phyloP scores from a whole-genome alignment of 2,329 filamentous ascomycete genomes.

The Lachnellula willkommii region DNA sequence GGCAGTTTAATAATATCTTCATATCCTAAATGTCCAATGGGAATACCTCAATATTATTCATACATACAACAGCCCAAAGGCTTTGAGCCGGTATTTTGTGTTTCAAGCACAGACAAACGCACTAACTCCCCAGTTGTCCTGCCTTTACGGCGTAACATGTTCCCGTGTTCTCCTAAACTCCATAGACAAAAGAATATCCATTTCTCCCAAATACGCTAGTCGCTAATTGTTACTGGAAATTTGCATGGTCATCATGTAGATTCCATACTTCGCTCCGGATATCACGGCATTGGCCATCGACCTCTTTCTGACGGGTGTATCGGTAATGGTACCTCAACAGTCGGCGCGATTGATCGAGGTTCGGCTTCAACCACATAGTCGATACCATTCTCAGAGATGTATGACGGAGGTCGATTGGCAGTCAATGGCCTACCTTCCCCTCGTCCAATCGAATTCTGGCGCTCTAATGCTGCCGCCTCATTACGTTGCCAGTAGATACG shows the following conservation, averaged over 20 bases:
- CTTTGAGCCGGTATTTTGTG: not conserved
- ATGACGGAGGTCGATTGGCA: conserved; percentile 64
- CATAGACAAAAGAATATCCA: conserved; percentile 4
- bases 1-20: not conserved
- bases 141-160: not conserved
- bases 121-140: not conserved
- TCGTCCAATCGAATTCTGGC: conserved; percentile 9
- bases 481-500: conserved; percentile 76
- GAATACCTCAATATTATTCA: not conserved
- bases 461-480: conserved; percentile 30
- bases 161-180: conserved; percentile 4
- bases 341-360: conserved; percentile 51
- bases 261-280: not conserved
- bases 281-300: conserved; percentile 3
- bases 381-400: conserved; percentile 69
- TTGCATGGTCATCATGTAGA: not conserved
- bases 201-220: not conserved
- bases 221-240: conserved; percentile 2
- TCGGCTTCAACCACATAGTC: conserved; percentile 65
- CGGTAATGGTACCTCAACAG: conserved; percentile 40
- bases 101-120: not conserved
- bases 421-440: conserved; percentile 21
- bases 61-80: not conserved
- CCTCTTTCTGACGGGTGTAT: conserved; percentile 44
- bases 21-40: not conserved